Evolutionary conservation across 345 rosid genomes (phyloP), one percentile per base, ranked within the genome.

Genomic region (Brassica nigra): DNA sequence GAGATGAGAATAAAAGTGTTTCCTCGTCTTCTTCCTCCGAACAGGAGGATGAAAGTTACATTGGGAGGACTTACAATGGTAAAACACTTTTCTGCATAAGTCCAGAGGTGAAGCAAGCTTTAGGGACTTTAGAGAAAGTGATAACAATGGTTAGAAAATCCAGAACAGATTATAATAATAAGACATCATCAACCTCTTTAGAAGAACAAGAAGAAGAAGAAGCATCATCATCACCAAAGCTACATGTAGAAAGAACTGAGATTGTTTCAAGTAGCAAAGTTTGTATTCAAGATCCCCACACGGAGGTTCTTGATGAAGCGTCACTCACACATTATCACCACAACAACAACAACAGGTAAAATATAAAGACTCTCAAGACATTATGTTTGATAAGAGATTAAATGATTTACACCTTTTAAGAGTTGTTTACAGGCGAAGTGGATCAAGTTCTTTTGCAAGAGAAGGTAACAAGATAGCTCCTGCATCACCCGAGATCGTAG

Each of bases 81-180:
- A 82, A 75, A 78, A 87, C 80, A 73, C 78, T 70, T 20, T 37
- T 84, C 72, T 66, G 62, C 73, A 64, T 89, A 66, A 85, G 96
- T 70, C 92, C 90, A 12, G 85, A 83, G 85, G 97, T 95, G 54
- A 83, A 87, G 73, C 86, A 87, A 70, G 99, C 98, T 71, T 82
- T 95, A 70, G 86, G 88, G 72, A 91, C 88, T 27, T 58, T 95
- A 77, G 98, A 95, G 74, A 87, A 82, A 78, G 97, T 78, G 33
- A 90, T 95, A 70, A 78, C 84, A 4, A 34, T 90, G 67, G 86
- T 89, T 68, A 87, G 83, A 3, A 83, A 88, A 69, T 49, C 82
- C 23, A 84, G 87, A 81, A 62, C 70, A 33, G 76, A 82, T 61
- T 31, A 55, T 57, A 34, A 81, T 30, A 76, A 52, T 52, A 52